Evolutionary conservation across 208 protist species (phyloP).

Genomic region (Wallacemonas collosoma): DNA sequence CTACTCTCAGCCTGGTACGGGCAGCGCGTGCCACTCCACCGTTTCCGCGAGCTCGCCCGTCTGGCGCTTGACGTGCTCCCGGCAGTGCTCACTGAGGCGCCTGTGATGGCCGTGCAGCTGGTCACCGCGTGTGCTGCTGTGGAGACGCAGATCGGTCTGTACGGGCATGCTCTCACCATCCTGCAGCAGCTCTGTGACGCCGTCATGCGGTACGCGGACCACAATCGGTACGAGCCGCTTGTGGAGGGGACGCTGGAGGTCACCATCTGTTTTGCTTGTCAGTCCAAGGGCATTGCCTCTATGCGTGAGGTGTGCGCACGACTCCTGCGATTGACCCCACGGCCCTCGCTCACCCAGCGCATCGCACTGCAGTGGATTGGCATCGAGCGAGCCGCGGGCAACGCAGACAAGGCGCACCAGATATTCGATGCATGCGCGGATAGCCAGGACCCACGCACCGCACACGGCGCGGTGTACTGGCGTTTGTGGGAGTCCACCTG

Average conservation of each 20-base stretch:
- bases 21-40: conserved; percentile 40
- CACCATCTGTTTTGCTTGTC: conserved; percentile 45
- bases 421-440: conserved; percentile 72
- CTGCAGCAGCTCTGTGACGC: conserved; percentile 30
- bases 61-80: conserved; percentile 47
- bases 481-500: conserved; percentile 78
- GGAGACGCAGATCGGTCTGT: conserved; percentile 59
- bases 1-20: conserved; percentile 47
- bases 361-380: conserved; percentile 79
- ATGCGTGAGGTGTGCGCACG: conserved; percentile 40
- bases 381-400: conserved; percentile 64
- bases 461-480: conserved; percentile 70
- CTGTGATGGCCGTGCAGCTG: conserved; percentile 45
- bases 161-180: conserved; percentile 50
- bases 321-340: conserved; percentile 33
- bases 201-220: conserved; percentile 23
- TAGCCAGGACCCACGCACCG: conserved; percentile 62
- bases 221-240: conserved; percentile 29
- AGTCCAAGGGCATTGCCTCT: conserved; percentile 45
- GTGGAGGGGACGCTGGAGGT: conserved; percentile 54
- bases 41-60: conserved; percentile 66
- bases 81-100: conserved; percentile 28
- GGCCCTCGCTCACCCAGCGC: conserved; percentile 54
- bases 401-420: conserved; percentile 47
- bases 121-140: conserved; percentile 61